Base-by-base conservation (phyloP, 805 yeast genomes). In the Candida bentonensis region DNA sequence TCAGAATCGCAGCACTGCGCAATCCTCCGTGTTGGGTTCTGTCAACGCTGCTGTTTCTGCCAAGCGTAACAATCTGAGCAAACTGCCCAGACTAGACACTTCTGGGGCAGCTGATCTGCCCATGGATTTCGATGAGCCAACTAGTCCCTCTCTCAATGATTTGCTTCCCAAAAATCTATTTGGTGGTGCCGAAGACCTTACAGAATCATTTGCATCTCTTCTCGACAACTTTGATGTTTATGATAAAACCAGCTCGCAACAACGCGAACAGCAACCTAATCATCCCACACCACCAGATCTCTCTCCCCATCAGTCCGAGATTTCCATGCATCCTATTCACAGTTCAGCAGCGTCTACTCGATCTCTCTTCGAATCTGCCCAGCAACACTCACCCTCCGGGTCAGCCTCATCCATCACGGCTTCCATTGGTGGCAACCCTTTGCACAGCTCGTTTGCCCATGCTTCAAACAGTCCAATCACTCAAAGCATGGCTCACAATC, bases 131-230 rank as follows among this genome's bases (percentile, higher is more conserved):
- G 45, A 47, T 3, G 61, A 53, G 3, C 59, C 59, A 5, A 39
- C 57, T 30, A 65, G 61, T 21, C 67, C 65, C 4, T 53, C 63
- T 17, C 59, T 63, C 26, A 60, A 63, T 43, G 55, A 57, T 44
- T 54, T 64, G 9, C 47, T 66, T 15, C 71, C 70, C 2, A 54
- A 68, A 2, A 53, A 62, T 42, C 45, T 66, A 40, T 56, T 59
- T 42, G 50, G 46, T 7, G 50, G 46, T 7, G 47, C 51, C 11
- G 59, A 54, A 21, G 59, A 54, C 39, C 23, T 53, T 23, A 44
- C 50, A n/a, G 57, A 49, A 9, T 49, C 55, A 1, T 49, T 52
- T 22, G 51, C 51, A 5, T 30, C 49, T n/a, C 40, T n/a, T n/a
- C 36, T 30, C n/a, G 36, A 30, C 36, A 30, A 30, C 17, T 30